phyloP scores from a whole-genome alignment of 352 stramenopile genomes.

The Phytophthora sojae region DNA sequence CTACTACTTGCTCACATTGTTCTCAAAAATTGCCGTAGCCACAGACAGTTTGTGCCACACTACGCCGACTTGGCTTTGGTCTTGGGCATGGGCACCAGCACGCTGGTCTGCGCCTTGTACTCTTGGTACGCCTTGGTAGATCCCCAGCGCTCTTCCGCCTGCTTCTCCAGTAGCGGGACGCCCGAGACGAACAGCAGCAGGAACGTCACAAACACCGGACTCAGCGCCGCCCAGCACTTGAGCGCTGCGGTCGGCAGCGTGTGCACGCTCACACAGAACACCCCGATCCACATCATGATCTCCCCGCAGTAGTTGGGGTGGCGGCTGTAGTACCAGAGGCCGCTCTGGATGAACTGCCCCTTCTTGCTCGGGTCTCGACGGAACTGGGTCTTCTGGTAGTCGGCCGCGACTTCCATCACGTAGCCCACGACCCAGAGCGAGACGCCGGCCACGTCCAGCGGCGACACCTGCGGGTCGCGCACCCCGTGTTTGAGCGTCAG shows the following conservation, averaged over 20 bases:
- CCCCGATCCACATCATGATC: constrained; percentile 89
- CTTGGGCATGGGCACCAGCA: constrained; percentile 60
- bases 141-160: constrained; percentile 77
- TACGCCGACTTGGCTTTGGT: neutral
- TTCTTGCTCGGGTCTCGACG: constrained; percentile 67
- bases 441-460: constrained; percentile 52
- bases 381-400: constrained; percentile 88
- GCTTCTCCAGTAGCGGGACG: constrained; percentile 81
- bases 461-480: constrained; percentile 27
- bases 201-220: constrained; percentile 76
- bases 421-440: constrained; percentile 76
- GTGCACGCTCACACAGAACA: constrained; percentile 62
- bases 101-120: constrained; percentile 80
- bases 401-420: constrained; percentile 73
- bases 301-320: constrained; percentile 95
- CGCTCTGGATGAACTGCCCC: constrained; percentile 80
- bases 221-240: constrained; percentile 52
- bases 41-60: neutral
- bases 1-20: no score
- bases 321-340: constrained; percentile 89
- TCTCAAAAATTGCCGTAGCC: no score
- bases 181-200: constrained; percentile 79
- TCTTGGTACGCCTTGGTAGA: constrained; percentile 63
- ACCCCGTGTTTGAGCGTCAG: constrained; percentile 52
- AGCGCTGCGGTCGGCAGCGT: constrained; percentile 46